These are phyloP conservation scores for Tylopilus sp. DNA, from an alignment of 768 basidiomycete species.

Conservation along the genomic window DNA sequence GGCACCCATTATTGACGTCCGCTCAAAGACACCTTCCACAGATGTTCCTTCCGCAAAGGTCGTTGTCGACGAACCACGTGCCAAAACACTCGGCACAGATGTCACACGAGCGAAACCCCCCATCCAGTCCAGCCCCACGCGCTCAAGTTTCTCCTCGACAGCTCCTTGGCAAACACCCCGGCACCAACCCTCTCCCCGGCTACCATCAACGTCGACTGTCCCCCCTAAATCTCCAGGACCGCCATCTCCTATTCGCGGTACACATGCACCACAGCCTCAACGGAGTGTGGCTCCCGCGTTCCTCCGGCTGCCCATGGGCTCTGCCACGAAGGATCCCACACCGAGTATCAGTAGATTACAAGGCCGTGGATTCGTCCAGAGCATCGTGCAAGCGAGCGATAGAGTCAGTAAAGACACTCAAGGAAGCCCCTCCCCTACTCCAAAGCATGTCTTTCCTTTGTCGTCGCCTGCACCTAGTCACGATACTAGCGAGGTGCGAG, in stretches of 20 bases:
- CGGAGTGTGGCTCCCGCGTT: constrained; percentile 54
- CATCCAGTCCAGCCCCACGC: constrained; percentile 16
- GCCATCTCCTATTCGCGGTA: constrained; percentile 38
- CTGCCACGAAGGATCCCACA: constrained; percentile 64
- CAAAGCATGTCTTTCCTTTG: constrained; percentile 27
- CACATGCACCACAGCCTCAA: constrained; percentile 41
- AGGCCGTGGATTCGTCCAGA: constrained; percentile 84
- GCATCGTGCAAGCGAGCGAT: constrained; percentile 69
- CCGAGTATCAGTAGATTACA: constrained; percentile 81
- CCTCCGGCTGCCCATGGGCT: constrained; percentile 39
- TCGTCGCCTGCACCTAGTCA: constrained; percentile 32
- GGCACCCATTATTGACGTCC: constrained; percentile 10
- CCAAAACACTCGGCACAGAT: constrained; percentile 20
- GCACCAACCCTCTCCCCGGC: constrained; percentile 32
- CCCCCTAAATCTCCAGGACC: constrained; percentile 27
- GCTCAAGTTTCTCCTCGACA: constrained; percentile 13
- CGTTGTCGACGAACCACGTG: constrained; percentile 17
- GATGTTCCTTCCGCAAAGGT: constrained; percentile 13
- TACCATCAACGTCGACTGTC: constrained; percentile 28
- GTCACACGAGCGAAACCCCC: constrained; percentile 14
- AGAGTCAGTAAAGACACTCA: constrained; percentile 39
- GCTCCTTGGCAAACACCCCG: constrained; percentile 23
- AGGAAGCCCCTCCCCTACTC: constrained; percentile 31
- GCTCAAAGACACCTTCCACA: constrained; percentile 18
- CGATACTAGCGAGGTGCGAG: constrained; percentile 36